Base-by-base conservation (phyloP, 441 rosid genomes). In the Omphalea diandra region DNA sequence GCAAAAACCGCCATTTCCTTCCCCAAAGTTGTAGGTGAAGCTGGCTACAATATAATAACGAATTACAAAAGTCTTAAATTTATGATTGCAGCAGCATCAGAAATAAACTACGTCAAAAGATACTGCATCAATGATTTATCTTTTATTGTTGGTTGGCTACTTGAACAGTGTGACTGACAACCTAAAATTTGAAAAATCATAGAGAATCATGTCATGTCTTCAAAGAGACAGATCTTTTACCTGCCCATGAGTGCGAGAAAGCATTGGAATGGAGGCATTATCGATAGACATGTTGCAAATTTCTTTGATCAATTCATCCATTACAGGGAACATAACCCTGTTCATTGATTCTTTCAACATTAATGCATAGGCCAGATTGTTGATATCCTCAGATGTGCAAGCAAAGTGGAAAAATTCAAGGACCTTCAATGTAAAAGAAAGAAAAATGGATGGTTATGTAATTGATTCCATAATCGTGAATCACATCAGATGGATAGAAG, bases 221-320 rank as follows among this genome's bases (percentile, higher is more conserved):
- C 35, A 40, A 52, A 44, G 20, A 54, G 49, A 26, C 29, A 54
- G 35, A 55, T 44, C 44, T 40, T 53, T 75, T 80, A 93, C 99
- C 97, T 93, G 98, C 61, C 99, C 99, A 80, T 95, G 99, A 55
- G 98, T 93, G 69, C 94, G 89, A 67, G 98, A 95, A 78, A 95
- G 98, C 99, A 95, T 93, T 17, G 98, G 79, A 71, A 84, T 40
- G 4, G 82, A 65, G 0, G 97, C 97, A 81, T 87, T 83, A 53
- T 80, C 89, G 80, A 84, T 84, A 56, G 97, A 92, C 81, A 89
- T 74, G 18, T 75, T 70, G 76, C 84, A 80, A 29, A 88, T 78
- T 5, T 84, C 92, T 73, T 76, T 74, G 32, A 89, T 88, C 80
- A 93, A 74, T 72, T 86, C 73, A 77, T 88, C 99, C 95, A 95